phyloP scores from a whole-genome alignment of 257 asterid genomes.

The Gentiana macrophylla region DNA sequence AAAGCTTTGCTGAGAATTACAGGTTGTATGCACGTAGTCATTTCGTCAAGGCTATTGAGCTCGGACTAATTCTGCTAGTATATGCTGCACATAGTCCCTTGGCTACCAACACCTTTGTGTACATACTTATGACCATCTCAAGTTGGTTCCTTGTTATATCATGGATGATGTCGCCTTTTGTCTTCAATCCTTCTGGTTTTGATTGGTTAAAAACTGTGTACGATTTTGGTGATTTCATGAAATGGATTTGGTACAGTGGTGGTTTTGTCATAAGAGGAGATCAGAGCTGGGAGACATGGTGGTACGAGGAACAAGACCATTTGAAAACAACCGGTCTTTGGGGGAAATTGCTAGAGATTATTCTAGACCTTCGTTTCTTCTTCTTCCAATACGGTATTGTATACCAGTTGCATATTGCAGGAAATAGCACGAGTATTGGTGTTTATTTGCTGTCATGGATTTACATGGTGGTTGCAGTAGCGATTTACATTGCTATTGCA shows the following conservation, averaged over 20 bases:
- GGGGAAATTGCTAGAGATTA: conserved; percentile 62
- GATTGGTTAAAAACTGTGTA: conserved; percentile 97
- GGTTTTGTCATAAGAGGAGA: conserved; percentile 53
- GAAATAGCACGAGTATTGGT: conserved; percentile 32
- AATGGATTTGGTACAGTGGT: conserved; percentile 68
- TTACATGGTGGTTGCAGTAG: conserved; percentile 42
- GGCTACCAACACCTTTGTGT: conserved; percentile 43
- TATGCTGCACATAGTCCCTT: conserved; percentile 60
- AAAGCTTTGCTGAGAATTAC: conserved; percentile 55
- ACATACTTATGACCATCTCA: conserved; percentile 69
- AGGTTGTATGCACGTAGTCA: conserved; percentile 90
- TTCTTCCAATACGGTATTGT: conserved; percentile 93
- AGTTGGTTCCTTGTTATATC: conserved; percentile 92
- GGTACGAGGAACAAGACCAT: conserved; percentile 26
- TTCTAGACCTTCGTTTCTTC: conserved; percentile 85
- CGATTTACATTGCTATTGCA: conserved; percentile 44
- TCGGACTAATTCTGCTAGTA: conserved; percentile 67
- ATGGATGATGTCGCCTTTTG: conserved; percentile 82
- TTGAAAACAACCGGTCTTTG: conserved; percentile 88
- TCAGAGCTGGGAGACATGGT: conserved; percentile 9
- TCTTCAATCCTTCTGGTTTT: conserved; percentile 85
- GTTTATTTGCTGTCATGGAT: conserved; percentile 93
- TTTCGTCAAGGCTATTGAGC: conserved; percentile 91
- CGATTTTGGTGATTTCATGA: conserved; percentile 70
- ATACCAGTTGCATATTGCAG: conserved; percentile 58